Conservation (phyloP, 306 rosid genomes). For the Sechiopsis laciniata region DNA sequence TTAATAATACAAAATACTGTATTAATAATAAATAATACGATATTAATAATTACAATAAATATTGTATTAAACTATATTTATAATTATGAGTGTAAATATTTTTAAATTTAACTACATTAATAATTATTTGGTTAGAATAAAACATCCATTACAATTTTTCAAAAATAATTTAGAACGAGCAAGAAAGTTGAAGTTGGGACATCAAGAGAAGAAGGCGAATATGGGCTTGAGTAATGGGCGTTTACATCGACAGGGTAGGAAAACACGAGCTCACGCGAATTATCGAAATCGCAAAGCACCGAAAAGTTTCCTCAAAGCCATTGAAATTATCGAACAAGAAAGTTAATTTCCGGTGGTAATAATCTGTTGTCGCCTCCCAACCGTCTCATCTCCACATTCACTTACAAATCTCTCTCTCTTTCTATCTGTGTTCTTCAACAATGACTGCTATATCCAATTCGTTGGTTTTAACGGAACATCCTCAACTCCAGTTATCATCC, state of each 20-base stretch:
- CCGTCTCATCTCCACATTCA: conserved; percentile 3
- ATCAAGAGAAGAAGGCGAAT: too few species aligned
- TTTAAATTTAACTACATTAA: too few species aligned
- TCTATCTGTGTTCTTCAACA: neutral
- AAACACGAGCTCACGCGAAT: neutral
- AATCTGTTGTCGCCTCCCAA: neutral
- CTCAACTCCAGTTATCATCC: conserved; percentile 28
- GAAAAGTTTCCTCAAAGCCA: neutral
- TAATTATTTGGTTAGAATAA: too few species aligned
- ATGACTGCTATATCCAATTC: conserved; percentile 67
- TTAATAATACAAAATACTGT: too few species aligned
- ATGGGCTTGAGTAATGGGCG: too few species aligned
- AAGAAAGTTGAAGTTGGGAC: too few species aligned
- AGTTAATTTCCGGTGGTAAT: neutral
- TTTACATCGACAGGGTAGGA: neutral
- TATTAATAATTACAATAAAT: too few species aligned
- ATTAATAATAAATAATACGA: too few species aligned
- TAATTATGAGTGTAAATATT: too few species aligned
- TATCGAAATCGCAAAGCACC: neutral
- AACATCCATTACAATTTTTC: too few species aligned
- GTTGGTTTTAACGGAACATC: conserved; percentile 33
- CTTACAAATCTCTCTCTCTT: neutral
- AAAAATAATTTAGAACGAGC: too few species aligned
- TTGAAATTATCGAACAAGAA: conserved; percentile 36
- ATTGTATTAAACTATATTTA: too few species aligned